These are phyloP conservation scores for Malassezia furfur DNA, from an alignment of 1,284 basidiomycete species.

Conservation along the genomic window DNA sequence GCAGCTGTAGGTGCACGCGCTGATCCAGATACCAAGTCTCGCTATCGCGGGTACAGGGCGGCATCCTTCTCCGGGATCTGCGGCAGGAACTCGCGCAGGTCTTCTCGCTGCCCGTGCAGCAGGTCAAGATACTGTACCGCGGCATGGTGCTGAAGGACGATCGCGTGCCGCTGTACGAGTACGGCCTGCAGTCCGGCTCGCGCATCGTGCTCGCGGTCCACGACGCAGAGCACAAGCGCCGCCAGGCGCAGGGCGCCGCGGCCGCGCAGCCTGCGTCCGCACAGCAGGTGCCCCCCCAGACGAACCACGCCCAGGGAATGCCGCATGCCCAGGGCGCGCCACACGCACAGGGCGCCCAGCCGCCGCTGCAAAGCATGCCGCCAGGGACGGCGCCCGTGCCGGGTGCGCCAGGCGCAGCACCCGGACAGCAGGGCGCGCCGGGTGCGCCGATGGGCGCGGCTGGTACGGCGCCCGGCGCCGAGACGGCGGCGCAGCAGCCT, in stretches of 20 bases:
- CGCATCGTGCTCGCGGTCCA: constrained; percentile 30
- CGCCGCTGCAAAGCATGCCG: constrained; percentile 1
- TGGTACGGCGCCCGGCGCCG: not conserved
- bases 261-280: not conserved
- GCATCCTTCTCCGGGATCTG: constrained; percentile 30
- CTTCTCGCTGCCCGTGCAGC: constrained; percentile 31
- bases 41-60: constrained; percentile 20
- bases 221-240: constrained; percentile 11
- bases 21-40: constrained; percentile 25
- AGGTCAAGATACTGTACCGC: constrained; percentile 32
- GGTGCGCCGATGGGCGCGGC: not conserved
- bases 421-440: not conserved
- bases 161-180: constrained; percentile 27
- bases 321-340: not conserved
- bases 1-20: constrained; percentile 25
- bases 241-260: not conserved
- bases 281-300: not conserved
- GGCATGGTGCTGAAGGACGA: constrained; percentile 42
- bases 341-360: not conserved
- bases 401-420: not conserved
- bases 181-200: constrained; percentile 32
- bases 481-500: not conserved
- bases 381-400: not conserved
- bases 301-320: not conserved
- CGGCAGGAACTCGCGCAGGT: constrained; percentile 33